Conservation (phyloP, 2,329 filamentous ascomycete species). For the Colletotrichum destructivum region DNA sequence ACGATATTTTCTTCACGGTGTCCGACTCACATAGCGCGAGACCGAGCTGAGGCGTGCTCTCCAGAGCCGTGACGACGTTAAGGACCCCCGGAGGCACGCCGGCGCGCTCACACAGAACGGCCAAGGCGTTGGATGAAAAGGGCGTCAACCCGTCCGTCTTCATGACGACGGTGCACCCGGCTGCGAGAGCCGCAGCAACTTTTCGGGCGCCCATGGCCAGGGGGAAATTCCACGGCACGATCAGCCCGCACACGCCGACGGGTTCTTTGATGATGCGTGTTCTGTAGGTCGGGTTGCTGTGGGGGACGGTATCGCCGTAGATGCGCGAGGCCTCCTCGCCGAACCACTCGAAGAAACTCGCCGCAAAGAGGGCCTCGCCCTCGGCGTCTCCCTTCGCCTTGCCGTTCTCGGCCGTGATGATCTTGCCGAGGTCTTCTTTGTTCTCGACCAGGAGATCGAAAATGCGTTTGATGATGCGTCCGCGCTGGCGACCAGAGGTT, state of each 20-base stretch:
- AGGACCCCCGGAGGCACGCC: conserved; percentile 77
- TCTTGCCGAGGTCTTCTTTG: conserved; percentile 71
- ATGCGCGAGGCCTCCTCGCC: conserved; percentile 63
- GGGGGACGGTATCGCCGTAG: conserved; percentile 69
- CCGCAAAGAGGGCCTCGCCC: conserved; percentile 70
- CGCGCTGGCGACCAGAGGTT: conserved; percentile 70
- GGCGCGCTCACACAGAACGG: conserved; percentile 63
- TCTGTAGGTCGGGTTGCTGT: conserved; percentile 69
- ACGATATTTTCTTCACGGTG: conserved; percentile 77
- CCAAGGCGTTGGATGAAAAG: conserved; percentile 52
- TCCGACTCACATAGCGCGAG: no score
- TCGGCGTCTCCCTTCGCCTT: conserved; percentile 72
- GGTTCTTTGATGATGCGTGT: conserved; percentile 72
- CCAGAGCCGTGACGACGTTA: conserved; percentile 48
- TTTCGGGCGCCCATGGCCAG: conserved; percentile 65
- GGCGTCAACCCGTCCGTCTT: conserved; percentile 82
- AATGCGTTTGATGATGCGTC: conserved; percentile 72
- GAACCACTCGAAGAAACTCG: conserved; percentile 71
- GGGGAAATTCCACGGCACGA: conserved; percentile 78
- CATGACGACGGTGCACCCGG: conserved; percentile 79
- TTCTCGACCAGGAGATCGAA: conserved; percentile 75
- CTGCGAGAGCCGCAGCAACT: conserved; percentile 70
- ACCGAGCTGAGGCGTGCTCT: conserved; percentile 46
- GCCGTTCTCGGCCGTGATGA: conserved; percentile 80
- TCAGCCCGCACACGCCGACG: conserved; percentile 76